Percentiles rank a stretch among this genome's conserved stretches.
These are phyloP conservation scores for Lasiosphaeria ovina DNA, from an alignment of 495 filamentous ascomycete genomes.

Conservation along the genomic window DNA sequence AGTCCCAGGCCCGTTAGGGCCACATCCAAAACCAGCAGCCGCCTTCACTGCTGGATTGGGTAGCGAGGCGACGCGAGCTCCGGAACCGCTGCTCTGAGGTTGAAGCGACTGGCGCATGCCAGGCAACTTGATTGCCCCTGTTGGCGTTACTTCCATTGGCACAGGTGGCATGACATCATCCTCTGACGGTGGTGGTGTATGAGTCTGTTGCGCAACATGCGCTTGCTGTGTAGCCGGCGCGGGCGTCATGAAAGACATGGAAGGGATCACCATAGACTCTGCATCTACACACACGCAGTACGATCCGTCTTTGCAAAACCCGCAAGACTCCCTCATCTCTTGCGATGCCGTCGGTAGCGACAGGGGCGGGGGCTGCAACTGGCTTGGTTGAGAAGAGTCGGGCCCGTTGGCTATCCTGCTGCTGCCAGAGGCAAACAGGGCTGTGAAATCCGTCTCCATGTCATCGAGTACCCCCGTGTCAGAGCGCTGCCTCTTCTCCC, in stretches of 20 bases:
- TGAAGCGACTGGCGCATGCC: conserved; percentile 31
- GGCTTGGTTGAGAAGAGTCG: conserved; percentile 17
- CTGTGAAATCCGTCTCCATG: conserved; percentile 73
- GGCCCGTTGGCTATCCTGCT: conserved; percentile 11
- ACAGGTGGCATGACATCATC: conserved; percentile 49
- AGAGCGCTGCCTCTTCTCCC: conserved; percentile 51
- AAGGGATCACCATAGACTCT: conserved; percentile 53
- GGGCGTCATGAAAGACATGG: neutral
- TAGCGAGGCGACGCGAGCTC: neutral
- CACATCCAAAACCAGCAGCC: conserved; percentile 39
- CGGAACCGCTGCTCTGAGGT: conserved; percentile 11
- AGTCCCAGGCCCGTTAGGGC: conserved; percentile 71
- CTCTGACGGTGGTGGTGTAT: conserved; percentile 69
- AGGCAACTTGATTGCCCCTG: conserved; percentile 49
- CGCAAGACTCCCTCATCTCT: conserved; percentile 62
- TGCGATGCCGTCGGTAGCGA: conserved; percentile 28
- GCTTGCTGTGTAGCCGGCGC: conserved; percentile 15
- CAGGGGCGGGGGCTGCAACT: conserved; percentile 16
- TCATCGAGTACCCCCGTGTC: conserved; percentile 21
- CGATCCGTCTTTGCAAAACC: conserved; percentile 83
- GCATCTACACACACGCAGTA: conserved; percentile 84
- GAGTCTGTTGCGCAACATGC: conserved; percentile 45
- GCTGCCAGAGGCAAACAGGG: conserved; percentile 52
- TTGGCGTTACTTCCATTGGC: conserved; percentile 49
- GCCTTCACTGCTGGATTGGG: neutral